A percentile compares a stretch with the other conserved stretches of the same genome.
Conservation (phyloP, 2,329 filamentous ascomycete genomes). For the Cordyceps tenuipes region DNA sequence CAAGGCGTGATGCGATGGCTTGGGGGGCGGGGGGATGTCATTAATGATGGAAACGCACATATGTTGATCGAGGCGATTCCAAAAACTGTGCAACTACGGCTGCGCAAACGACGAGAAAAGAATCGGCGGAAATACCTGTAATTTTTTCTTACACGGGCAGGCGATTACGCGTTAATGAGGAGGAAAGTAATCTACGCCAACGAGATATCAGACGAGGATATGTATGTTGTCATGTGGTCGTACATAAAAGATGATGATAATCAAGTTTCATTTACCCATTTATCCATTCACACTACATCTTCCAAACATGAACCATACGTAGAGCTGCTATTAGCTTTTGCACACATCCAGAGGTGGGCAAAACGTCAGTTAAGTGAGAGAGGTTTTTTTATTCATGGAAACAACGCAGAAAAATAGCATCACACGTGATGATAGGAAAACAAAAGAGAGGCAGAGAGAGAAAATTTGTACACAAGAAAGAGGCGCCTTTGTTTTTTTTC, state of each 20-base stretch:
- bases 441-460: neutral
- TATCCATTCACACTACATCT: neutral
- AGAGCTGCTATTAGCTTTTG: neutral
- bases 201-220: conserved; percentile 1
- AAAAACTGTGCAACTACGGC: neutral
- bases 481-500: neutral
- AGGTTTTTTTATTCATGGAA: conserved; percentile 5
- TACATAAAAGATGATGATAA: neutral
- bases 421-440: neutral
- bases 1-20: neutral
- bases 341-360: neutral
- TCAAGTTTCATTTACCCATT: no score
- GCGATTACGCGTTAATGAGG: conserved; percentile 2
- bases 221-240: conserved; percentile 2
- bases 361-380: neutral
- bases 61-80: neutral
- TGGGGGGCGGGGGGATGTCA: no score
- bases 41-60: neutral
- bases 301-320: neutral
- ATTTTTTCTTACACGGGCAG: neutral
- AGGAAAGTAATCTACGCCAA: neutral
- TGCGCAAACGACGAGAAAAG: neutral
- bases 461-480: conserved; percentile 10
- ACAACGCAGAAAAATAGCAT: neutral
- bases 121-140: neutral